Base-by-base conservation (phyloP, 108 stramenopile species). In the Parietichytrium sp. region DNA sequence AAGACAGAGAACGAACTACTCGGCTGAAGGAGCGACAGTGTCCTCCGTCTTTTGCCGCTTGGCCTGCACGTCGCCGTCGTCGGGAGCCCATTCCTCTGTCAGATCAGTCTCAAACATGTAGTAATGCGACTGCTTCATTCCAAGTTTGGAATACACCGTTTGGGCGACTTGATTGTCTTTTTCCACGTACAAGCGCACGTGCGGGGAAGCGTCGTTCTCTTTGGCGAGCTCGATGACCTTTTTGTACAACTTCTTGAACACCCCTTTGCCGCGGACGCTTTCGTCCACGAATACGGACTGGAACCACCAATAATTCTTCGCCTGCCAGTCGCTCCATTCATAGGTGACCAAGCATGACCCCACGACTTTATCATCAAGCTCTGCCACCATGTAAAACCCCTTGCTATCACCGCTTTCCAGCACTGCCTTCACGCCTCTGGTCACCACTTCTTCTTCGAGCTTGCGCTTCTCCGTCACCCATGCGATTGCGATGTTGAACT, bases 221-320 rank as follows among this genome's bases (percentile, higher is more conserved):
- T 72, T 7, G 6, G 61, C 61, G 16, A 72, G 10, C 16, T 33
- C 61, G 20, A 45, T 45, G 42, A 72, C 45, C 61, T 72, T 72
- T 33, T 31, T 25, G 61, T 72, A 72, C 15, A 72, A 6, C 2
- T 42, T 33, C 38, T 20, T 8, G 61, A 72, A 72, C 15, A 72
- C 38, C 8, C 61, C 61, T n/a, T 42, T 33, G 8, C 61, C 6
- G 42, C 61, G 61, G 20, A 45, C 38, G 38, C 45, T 42, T 23
- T 36, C 20, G 61, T 72, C 38, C 33, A 72, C 61, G 3, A 18
- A 72, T 33, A 72, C 61, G 29, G 61, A 72, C 61, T 72, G 61
- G 20, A 72, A 45, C 61, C 61, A 72, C 61, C 61, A 72, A 25
- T 72, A 72, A 25, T 72, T 72, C 13, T n/a, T 42, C 33, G 61